phyloP scores from a whole-genome alignment of 2,329 filamentous ascomycete species.

The Xylariaceae sp. region DNA sequence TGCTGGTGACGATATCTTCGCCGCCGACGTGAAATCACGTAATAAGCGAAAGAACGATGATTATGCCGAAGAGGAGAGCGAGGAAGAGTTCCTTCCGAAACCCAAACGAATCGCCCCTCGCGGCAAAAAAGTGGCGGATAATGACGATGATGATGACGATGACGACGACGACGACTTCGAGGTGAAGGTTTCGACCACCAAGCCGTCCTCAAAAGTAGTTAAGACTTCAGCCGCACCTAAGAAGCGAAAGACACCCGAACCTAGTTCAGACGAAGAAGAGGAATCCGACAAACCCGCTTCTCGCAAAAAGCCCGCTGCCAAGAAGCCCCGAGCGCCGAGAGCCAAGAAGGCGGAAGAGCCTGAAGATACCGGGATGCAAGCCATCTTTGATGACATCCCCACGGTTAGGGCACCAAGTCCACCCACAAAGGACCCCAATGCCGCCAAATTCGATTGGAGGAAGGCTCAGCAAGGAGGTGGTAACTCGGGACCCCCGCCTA shows the following conservation, averaged over 20 bases:
- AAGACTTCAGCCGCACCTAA: conserved; percentile 35
- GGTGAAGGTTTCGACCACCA: conserved; percentile 22
- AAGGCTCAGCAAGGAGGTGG: conserved; percentile 55
- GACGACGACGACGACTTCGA: conserved; percentile 23
- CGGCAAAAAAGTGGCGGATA: conserved; percentile 31
- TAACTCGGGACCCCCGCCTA: conserved; percentile 60
- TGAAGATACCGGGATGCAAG: conserved; percentile 70
- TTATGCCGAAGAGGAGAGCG: conserved; percentile 69
- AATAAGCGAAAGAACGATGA: conserved; percentile 69
- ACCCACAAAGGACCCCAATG: conserved; percentile 63
- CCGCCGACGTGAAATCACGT: conserved; percentile 62
- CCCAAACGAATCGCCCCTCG: conserved; percentile 54
- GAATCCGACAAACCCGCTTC: conserved; percentile 46
- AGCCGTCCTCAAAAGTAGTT: conserved; percentile 26
- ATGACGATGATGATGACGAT: conserved; percentile 27
- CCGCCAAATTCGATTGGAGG: conserved; percentile 75
- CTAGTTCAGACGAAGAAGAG: conserved; percentile 53
- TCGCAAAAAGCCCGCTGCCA: conserved; percentile 52
- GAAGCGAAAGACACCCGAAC: conserved; percentile 56
- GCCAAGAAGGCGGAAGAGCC: conserved; percentile 62
- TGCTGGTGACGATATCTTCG: conserved; percentile 80
- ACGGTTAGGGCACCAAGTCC: conserved; percentile 80
- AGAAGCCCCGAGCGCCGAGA: conserved; percentile 55
- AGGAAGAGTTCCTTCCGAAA: conserved; percentile 62
- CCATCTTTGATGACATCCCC: conserved; percentile 84